phyloP scores from a whole-genome alignment of 768 basidiomycete species.

The Hygrocybe coccinea region DNA sequence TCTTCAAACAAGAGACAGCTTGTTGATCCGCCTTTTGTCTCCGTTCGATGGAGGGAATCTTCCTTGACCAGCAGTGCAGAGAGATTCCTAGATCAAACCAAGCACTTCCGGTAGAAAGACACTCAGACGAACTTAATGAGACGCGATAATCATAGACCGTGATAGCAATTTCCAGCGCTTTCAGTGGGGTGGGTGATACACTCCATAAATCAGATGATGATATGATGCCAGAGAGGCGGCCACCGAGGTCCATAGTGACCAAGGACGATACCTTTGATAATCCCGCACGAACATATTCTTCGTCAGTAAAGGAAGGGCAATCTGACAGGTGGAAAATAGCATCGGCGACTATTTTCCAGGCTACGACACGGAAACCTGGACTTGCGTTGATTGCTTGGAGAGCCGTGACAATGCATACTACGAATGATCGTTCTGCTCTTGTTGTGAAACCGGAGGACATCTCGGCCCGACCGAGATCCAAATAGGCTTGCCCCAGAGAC shows the following conservation, averaged over 20 bases:
- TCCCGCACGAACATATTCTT: conserved; percentile 31
- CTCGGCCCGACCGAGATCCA: conserved; percentile 68
- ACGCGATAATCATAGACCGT: conserved; percentile 59
- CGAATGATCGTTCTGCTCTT: conserved; percentile 70
- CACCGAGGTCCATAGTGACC: conserved; percentile 37
- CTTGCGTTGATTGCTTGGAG: conserved; percentile 45
- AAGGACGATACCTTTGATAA: conserved; percentile 35
- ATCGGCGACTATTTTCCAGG: conserved; percentile 85
- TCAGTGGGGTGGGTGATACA: conserved; percentile 26
- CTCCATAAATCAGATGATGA: conserved; percentile 24
- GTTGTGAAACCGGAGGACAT: conserved; percentile 63
- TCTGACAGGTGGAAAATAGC: conserved; percentile 62
- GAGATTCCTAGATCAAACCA: conserved; percentile 72
- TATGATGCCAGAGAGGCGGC: conserved; percentile 41
- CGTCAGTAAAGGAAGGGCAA: conserved; percentile 46
- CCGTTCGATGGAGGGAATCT: conserved; percentile 27
- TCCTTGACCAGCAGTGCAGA: conserved; percentile 46
- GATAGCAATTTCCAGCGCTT: conserved; percentile 49
- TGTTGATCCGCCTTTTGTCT: conserved; percentile 35
- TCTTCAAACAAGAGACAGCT: conserved; percentile 52
- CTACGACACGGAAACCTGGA: conserved; percentile 61
- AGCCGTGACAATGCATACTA: conserved; percentile 51
- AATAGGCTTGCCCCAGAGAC: conserved; percentile 64
- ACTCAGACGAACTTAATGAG: conserved; percentile 51
- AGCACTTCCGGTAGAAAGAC: conserved; percentile 48